Evolutionary conservation across 371 early-diverging fungal species (phyloP).

Genomic region (Mucor indicus): DNA sequence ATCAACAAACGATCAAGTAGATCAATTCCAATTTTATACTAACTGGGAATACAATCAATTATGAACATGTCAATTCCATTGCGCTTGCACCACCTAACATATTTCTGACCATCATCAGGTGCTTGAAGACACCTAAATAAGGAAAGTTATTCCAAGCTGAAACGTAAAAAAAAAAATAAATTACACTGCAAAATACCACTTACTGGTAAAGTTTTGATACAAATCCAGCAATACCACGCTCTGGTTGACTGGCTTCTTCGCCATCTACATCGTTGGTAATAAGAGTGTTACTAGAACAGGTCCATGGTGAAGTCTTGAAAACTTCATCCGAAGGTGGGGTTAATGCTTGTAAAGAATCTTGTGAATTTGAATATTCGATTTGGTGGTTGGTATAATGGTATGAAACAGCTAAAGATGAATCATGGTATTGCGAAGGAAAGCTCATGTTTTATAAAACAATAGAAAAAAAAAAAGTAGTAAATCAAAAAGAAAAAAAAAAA

Average conservation of each 20-base stretch:
- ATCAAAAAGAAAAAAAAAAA: not conserved
- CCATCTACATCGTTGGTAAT: no score
- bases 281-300: not conserved
- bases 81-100: conserved; percentile 36
- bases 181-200: not conserved
- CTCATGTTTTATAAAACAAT: no score
- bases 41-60: conserved; percentile 39
- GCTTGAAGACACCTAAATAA: conserved; percentile 30
- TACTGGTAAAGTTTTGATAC: conserved; percentile 40
- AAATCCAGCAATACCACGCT: conserved; percentile 39
- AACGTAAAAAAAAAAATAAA: conserved; percentile 1
- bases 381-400: no score
- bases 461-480: no score
- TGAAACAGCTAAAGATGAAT: no score
- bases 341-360: no score
- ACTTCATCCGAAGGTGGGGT: no score
- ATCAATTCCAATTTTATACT: not conserved
- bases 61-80: conserved; percentile 43
- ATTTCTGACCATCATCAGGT: conserved; percentile 33
- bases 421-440: no score
- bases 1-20: no score
- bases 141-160: conserved; percentile 1
- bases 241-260: conserved; percentile 5
- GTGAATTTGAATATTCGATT: no score
- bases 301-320: no score